Percentiles rank a stretch among this genome's conserved stretches.
Conservation (phyloP, 208 protist genomes). For the Leishmania braziliensis region DNA sequence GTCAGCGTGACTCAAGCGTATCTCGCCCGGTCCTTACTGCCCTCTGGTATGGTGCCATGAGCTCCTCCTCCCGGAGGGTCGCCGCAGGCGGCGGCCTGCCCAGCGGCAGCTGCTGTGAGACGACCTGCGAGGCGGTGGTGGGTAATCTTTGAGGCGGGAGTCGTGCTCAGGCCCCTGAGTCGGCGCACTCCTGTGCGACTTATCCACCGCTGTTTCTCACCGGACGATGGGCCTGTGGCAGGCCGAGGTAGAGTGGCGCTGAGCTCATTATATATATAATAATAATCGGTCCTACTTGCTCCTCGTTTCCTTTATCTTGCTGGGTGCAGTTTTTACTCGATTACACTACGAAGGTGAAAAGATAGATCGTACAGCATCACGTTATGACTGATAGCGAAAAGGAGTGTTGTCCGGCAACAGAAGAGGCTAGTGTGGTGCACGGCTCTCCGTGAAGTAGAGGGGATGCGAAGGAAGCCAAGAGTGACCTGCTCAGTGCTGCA, state of each 20-base stretch:
- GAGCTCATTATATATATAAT: not conserved
- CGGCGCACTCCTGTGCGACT: not conserved
- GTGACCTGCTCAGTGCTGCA: not conserved
- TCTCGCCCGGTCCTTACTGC: not conserved
- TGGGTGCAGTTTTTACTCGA: too few relatives aligned
- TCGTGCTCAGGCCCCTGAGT: not conserved
- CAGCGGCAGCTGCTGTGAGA: not conserved
- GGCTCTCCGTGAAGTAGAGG: not conserved
- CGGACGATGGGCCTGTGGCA: too few relatives aligned
- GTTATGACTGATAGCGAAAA: not conserved
- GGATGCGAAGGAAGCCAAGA: not conserved
- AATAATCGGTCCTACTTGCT: too few relatives aligned
- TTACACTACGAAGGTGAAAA: not conserved
- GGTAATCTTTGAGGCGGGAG: not conserved
- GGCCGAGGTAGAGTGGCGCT: not conserved
- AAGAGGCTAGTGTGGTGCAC: not conserved
- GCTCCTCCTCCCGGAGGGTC: too few relatives aligned
- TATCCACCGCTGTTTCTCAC: not conserved
- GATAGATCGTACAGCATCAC: not conserved
- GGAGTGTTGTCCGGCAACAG: not conserved
- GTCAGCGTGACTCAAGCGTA: not conserved
- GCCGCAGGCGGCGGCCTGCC: too few relatives aligned
- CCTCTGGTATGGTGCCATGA: too few relatives aligned
- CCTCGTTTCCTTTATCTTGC: too few relatives aligned
- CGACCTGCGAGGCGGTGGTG: not conserved